phyloP scores from a whole-genome alignment of 179 eudicot species.

The Pouteria campechiana region DNA sequence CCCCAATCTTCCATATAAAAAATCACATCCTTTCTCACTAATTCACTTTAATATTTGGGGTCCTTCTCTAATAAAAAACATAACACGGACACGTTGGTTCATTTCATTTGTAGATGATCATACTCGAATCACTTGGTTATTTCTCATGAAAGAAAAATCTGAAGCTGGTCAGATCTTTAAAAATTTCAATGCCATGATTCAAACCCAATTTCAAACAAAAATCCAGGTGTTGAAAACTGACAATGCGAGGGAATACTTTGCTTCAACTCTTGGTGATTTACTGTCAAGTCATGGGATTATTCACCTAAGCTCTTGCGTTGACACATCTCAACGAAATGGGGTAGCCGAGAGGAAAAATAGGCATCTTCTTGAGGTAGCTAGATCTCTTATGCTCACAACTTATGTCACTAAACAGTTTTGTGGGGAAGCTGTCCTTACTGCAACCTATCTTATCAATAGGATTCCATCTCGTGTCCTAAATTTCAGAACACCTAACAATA shows the following conservation, averaged over 20 bases:
- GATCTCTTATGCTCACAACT: not conserved
- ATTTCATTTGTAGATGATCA: too few relatives aligned
- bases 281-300: not conserved
- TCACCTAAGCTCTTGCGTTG: constrained; percentile 4
- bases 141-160: not conserved
- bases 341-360: not conserved
- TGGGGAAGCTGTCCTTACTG: constrained; percentile 1
- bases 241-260: not conserved
- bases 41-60: too few relatives aligned
- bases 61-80: too few relatives aligned
- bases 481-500: constrained; percentile 2
- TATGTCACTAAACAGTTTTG: not conserved
- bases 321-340: not conserved
- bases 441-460: constrained; percentile 1
- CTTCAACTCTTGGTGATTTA: not conserved
- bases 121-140: not conserved
- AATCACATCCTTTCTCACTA: too few relatives aligned
- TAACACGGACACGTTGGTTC: too few relatives aligned
- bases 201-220: not conserved
- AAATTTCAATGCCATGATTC: not conserved
- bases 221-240: not conserved
- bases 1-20: too few relatives aligned
- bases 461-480: constrained; percentile 1
- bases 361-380: not conserved
- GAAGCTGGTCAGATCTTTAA: not conserved